A percentile compares a stretch with the other conserved stretches of the same genome.
Conservation (phyloP, 2,329 filamentous ascomycete genomes). For the Cladosporium sp. region DNA sequence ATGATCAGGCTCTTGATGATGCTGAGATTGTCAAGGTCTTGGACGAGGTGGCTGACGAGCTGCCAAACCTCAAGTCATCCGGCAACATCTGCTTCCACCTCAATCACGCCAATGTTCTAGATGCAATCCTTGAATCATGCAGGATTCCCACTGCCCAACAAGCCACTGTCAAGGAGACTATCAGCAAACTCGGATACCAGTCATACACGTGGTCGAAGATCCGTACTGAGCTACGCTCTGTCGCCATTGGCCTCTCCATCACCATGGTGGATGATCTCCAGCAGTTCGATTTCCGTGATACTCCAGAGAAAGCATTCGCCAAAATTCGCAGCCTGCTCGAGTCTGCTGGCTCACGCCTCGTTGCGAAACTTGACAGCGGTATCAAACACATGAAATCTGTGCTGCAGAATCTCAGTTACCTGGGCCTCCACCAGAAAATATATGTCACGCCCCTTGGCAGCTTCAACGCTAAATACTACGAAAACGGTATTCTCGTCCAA, state of each 20-base stretch:
- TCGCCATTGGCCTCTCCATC: constrained; percentile 76
- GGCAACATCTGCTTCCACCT: constrained; percentile 83
- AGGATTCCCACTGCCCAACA: constrained; percentile 70
- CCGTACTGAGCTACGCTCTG: constrained; percentile 76
- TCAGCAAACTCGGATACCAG: constrained; percentile 84
- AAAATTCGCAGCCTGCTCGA: constrained; percentile 59
- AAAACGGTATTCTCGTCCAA: constrained; percentile 82
- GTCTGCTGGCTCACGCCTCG: constrained; percentile 40
- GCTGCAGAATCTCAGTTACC: constrained; percentile 71
- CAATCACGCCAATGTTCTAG: constrained; percentile 82
- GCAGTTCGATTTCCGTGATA: constrained; percentile 83
- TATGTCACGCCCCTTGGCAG: constrained; percentile 84
- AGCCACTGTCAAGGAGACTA: constrained; percentile 72
- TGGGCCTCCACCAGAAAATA: constrained; percentile 73
- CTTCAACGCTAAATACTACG: constrained; percentile 88
- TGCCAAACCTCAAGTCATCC: constrained; percentile 67
- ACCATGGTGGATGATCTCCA: constrained; percentile 89
- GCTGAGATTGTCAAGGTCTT: constrained; percentile 92
- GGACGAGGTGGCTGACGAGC: constrained; percentile 81
- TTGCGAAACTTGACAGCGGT: constrained; percentile 39
- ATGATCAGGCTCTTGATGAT: constrained; percentile 85
- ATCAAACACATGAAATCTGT: constrained; percentile 74
- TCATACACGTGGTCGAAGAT: constrained; percentile 82
- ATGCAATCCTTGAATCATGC: constrained; percentile 87
- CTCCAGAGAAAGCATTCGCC: constrained; percentile 71